A percentile compares a stretch with the other conserved stretches of the same genome.
These are phyloP conservation scores for Exidia glandulosa DNA, from an alignment of 768 basidiomycete genomes.

Conservation along the genomic window DNA sequence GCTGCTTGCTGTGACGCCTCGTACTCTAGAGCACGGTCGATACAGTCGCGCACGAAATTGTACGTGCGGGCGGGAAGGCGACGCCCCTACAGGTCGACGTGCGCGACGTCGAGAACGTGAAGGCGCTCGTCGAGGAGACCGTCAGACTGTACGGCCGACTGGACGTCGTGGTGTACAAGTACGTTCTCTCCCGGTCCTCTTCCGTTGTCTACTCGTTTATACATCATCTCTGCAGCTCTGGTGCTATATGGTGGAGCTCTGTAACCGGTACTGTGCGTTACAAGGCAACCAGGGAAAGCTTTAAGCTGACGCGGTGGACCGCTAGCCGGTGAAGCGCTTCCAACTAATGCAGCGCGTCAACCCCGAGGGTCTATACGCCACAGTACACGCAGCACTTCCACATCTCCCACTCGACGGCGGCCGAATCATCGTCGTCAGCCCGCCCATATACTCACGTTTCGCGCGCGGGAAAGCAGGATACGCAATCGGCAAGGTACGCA, in stretches of 20 bases:
- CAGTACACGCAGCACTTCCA: not conserved
- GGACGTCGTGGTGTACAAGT: not conserved
- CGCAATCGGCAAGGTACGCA: not conserved
- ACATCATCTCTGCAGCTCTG: not conserved
- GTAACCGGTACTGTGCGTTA: not conserved
- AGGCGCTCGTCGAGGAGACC: not conserved
- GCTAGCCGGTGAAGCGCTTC: not conserved
- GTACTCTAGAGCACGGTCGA: not conserved
- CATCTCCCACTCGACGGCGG: not conserved
- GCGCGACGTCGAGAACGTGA: not conserved
- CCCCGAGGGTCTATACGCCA: not conserved
- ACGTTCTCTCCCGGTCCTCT: not conserved
- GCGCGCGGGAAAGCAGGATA: not conserved
- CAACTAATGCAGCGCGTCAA: not conserved
- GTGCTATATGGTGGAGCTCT: not conserved
- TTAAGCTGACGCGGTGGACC: not conserved
- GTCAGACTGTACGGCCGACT: not conserved
- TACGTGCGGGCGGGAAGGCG: not conserved
- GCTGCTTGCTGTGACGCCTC: too few relatives aligned
- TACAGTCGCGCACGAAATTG: not conserved
- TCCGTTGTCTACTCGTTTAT: not conserved
- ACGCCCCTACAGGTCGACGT: not conserved
- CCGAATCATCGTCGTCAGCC: not conserved
- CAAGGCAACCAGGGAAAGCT: not conserved
- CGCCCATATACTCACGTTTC: not conserved